These are phyloP conservation scores for Stachybotrys echinatus DNA, from an alignment of 2,329 filamentous ascomycete genomes.

Conservation along the genomic window DNA sequence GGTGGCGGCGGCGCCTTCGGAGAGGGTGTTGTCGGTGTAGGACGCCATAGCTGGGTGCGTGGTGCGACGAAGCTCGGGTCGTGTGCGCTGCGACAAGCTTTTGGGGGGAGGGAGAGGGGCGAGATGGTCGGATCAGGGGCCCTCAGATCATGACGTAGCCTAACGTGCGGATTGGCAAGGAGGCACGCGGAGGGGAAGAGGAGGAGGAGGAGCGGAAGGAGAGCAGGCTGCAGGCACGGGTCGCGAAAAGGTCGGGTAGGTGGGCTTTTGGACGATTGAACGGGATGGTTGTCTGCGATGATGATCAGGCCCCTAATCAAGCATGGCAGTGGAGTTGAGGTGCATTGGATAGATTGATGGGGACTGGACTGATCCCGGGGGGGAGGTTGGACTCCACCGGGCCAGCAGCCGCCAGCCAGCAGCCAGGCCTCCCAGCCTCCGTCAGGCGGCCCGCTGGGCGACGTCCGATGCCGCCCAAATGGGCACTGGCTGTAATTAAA, in stretches of 20 bases:
- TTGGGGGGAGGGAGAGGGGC: too few species aligned
- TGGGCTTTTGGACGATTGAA: background rate
- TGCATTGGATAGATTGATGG: background rate
- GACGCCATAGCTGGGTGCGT: conserved; percentile 23
- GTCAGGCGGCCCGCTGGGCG: too few species aligned
- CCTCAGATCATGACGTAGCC: too few species aligned
- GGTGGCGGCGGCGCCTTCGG: conserved; percentile 16
- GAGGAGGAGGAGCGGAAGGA: background rate
- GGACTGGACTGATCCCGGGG: background rate
- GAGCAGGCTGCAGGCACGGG: background rate
- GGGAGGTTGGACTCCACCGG: background rate
- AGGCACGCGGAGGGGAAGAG: too few species aligned
- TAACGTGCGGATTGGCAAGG: too few species aligned
- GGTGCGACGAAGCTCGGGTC: too few species aligned
- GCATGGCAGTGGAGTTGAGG: background rate
- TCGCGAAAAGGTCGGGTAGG: background rate
- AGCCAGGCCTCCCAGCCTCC: too few species aligned
- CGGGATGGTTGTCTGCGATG: background rate
- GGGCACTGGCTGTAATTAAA: too few species aligned
- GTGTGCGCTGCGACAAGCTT: too few species aligned
- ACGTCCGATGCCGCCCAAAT: too few species aligned
- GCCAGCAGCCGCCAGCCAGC: too few species aligned
- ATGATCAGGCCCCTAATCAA: background rate
- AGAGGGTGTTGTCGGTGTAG: conserved; percentile 23
- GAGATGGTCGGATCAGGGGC: too few species aligned